These are phyloP conservation scores for Melanopsichium pennsylvanicum DNA, from an alignment of 1,284 basidiomycete genomes.

Conservation along the genomic window DNA sequence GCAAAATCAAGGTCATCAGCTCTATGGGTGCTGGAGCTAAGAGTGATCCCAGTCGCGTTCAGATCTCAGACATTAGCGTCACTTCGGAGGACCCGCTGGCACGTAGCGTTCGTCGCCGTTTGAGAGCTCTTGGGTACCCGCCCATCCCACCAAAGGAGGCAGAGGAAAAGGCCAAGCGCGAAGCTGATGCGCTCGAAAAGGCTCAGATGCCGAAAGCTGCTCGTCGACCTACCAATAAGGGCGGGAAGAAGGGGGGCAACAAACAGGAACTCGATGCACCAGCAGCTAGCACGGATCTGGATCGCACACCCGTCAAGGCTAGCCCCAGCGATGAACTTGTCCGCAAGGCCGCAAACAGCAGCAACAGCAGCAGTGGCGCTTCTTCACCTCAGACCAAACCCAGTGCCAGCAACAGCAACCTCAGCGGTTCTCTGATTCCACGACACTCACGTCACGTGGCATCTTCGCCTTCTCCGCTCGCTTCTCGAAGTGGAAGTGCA, in stretches of 20 bases:
- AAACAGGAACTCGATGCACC: conserved; percentile 12
- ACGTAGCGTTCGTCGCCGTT: conserved; percentile 81
- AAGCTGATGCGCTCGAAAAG: conserved; percentile 34
- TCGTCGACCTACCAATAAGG: conserved; percentile 5
- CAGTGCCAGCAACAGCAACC: not conserved
- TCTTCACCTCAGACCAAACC: conserved; percentile 11
- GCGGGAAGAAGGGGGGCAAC: conserved; percentile 14
- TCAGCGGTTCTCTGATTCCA: conserved; percentile 9
- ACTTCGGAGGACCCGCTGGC: conserved; percentile 96
- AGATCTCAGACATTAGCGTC: conserved; percentile 89
- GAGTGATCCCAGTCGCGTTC: conserved; percentile 89
- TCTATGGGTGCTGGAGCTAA: conserved; percentile 99
- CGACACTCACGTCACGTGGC: conserved; percentile 9
- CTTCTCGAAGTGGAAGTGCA: conserved; percentile 32
- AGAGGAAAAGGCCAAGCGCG: conserved; percentile 24
- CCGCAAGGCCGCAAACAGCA: conserved; percentile 6
- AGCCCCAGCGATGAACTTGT: conserved; percentile 17
- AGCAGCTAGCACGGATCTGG: conserved; percentile 3
- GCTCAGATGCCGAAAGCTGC: conserved; percentile 3
- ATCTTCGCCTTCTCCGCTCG: conserved; percentile 34
- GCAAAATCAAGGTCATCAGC: conserved; percentile 72
- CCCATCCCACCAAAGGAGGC: conserved; percentile 49
- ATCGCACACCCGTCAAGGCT: conserved; percentile 34
- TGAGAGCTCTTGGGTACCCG: conserved; percentile 69
- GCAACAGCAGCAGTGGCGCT: conserved; percentile 13